A percentile compares a stretch with the other conserved stretches of the same genome.
phyloP scores from a whole-genome alignment of 2,329 filamentous ascomycete genomes.

The Didymella sp. region DNA sequence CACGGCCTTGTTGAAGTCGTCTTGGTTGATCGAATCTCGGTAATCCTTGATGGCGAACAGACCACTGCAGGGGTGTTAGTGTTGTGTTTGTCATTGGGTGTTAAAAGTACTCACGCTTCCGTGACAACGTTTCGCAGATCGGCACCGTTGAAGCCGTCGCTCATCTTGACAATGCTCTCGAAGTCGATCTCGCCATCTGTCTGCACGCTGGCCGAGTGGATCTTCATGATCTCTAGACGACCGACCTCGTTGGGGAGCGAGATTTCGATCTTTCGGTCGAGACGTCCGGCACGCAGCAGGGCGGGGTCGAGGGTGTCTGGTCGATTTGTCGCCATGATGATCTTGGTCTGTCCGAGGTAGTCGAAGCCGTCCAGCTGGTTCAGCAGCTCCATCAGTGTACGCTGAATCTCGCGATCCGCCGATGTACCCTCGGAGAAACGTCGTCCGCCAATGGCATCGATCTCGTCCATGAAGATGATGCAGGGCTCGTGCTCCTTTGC shows the following conservation, averaged over 20 bases:
- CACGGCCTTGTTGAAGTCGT: constrained; percentile 99
- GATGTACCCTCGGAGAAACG: constrained; percentile 97
- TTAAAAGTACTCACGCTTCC: constrained; percentile 77
- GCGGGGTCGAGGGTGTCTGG: constrained; percentile 96
- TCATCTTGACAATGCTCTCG: constrained; percentile 99
- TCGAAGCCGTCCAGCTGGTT: constrained; percentile 99
- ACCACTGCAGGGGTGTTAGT: constrained; percentile 64
- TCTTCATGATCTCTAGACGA: constrained; percentile 96
- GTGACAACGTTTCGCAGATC: constrained; percentile 98
- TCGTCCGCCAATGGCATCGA: constrained; percentile 96
- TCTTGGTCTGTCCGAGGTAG: constrained; percentile 99
- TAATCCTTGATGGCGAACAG: constrained; percentile 99
- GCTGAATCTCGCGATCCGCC: constrained; percentile 96
- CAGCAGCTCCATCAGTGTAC: constrained; percentile 96
- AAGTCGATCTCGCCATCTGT: constrained; percentile 97
- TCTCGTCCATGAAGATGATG: constrained; percentile 99
- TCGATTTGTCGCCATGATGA: constrained; percentile 99
- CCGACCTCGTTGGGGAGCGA: constrained; percentile 96
- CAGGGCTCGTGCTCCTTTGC: constrained; percentile 99
- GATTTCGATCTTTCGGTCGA: constrained; percentile 98
- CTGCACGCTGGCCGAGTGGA: constrained; percentile 85
- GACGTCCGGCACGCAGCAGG: constrained; percentile 85
- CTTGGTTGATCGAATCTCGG: constrained; percentile 92
- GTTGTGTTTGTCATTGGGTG: neutral
- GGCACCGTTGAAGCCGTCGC: constrained; percentile 94